Base-by-base conservation (phyloP, 352 stramenopile genomes). In the Phytophthora podocarpi region DNA sequence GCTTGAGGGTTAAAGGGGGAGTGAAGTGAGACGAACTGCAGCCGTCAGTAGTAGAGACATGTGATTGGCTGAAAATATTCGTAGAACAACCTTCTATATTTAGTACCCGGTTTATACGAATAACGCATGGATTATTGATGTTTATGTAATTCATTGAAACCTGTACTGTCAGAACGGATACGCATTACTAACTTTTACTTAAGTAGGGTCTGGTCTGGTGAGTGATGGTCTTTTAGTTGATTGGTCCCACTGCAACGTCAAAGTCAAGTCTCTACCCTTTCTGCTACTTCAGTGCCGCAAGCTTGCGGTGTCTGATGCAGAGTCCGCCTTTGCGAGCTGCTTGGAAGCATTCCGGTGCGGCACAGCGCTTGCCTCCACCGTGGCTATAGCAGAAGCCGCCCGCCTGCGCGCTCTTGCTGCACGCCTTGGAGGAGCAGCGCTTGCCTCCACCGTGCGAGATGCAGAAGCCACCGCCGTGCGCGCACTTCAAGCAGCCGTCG, bases 371-470 rank as follows among this genome's bases (percentile, higher is more conserved):
- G 21, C 82, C 85, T 16, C 81, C 85, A 5, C 85, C 85, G 49
- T 92, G 85, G 41, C 79, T 90, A 67, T 92, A 92, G 66, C 85
- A 94, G 21, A 91, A 86, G 0, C 85, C 85, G 5, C 82, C 83
- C 4, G 80, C 79, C 52, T 94, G 85, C 8, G 83, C 82, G 53
- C 82, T 91, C 64, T 90, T 91, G 57, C 58, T 54, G 68, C 85
- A 92, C 2, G 53, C 37, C 7, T 59, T 54, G n/a, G 72, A 74
- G 4, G 82, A 59, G 57, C 82, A 94, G 31, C 82, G 79, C 55
- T 91, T 90, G 54, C 85, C 82, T 8, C 82, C 82, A 16, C 85
- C 85, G 31, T 76, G 67, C 4, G 80, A 78, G 59, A 94, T 91
- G 58, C 85, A 94, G 32, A 87, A 87, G 24, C 85, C 85, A 1